Evolutionary conservation across 495 filamentous ascomycete species (phyloP).

Genomic region (Talaromyces borbonicus): DNA sequence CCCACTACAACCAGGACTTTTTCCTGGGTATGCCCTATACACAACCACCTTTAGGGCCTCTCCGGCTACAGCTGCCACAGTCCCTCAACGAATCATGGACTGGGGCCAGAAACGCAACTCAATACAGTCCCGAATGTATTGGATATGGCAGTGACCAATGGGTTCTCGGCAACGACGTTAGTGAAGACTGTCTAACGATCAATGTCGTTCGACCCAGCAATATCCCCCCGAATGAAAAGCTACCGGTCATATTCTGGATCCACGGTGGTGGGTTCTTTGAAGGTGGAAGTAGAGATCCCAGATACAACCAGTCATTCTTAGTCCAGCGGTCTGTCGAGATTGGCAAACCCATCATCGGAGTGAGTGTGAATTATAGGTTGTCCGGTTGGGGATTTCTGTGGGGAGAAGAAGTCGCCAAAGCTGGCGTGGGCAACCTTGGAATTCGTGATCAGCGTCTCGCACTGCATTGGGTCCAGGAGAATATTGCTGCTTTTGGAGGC

Average conservation of each 20-base stretch:
- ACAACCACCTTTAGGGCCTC: slow-evolving; percentile 23
- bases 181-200: slow-evolving; percentile 47
- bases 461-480: slow-evolving; percentile 50
- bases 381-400: slow-evolving; percentile 44
- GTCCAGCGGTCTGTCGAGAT: slow-evolving; percentile 41
- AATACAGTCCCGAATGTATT: slow-evolving; percentile 28
- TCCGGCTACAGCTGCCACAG: slow-evolving; percentile 12
- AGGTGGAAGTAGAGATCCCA: slow-evolving; percentile 37
- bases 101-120: slow-evolving; percentile 17
- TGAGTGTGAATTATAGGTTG: slow-evolving; percentile 53
- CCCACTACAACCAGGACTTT: slow-evolving; percentile 32
- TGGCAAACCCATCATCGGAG: slow-evolving; percentile 47
- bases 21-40: slow-evolving; percentile 41
- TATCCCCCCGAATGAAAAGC: slow-evolving; percentile 19
- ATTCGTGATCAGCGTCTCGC: slow-evolving; percentile 51
- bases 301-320: slow-evolving; percentile 50
- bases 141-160: slow-evolving; percentile 25
- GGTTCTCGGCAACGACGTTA: slow-evolving; percentile 10
- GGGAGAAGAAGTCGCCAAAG: slow-evolving; percentile 20
- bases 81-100: slow-evolving; percentile 16
- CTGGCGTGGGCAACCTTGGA: slow-evolving; percentile 46
- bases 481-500: slow-evolving; percentile 45
- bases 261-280: slow-evolving; percentile 19
- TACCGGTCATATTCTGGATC: slow-evolving; percentile 62
- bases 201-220: slow-evolving; percentile 42